Conservation (phyloP, 805 yeast species). For the Monosporozyma solicola region DNA sequence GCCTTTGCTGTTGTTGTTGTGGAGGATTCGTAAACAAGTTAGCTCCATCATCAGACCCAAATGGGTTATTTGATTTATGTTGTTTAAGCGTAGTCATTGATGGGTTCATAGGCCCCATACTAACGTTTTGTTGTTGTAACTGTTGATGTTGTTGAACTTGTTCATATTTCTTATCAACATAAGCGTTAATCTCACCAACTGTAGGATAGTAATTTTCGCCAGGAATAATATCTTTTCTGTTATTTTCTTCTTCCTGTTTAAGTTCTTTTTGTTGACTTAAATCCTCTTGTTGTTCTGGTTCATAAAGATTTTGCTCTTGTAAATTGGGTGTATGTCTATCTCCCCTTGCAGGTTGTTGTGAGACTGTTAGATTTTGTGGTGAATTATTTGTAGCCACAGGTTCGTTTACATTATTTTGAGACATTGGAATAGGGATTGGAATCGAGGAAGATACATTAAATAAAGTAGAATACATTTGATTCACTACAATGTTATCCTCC, state of each 20-base stretch:
- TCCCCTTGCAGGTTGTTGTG: neutral
- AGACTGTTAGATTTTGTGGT: neutral
- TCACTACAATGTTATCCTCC: conserved; percentile 14
- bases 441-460: conserved; percentile 27
- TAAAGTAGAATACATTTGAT: conserved; percentile 20
- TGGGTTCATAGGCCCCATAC: neutral
- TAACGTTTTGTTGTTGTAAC: neutral
- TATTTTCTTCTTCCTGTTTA: neutral
- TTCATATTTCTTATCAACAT: neutral
- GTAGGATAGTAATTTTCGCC: conserved; percentile 15
- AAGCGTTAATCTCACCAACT: conserved; percentile 12
- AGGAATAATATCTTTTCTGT: neutral
- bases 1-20: conserved; percentile 3
- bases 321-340: conserved; percentile 1
- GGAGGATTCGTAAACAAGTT: neutral
- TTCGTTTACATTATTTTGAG: neutral
- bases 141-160: conserved; percentile 1
- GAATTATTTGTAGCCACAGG: neutral
- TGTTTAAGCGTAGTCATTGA: conserved; percentile 11
- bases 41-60: conserved; percentile 2
- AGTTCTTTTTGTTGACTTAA: neutral
- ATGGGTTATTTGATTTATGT: conserved; percentile 31
- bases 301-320: conserved; percentile 1
- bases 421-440: conserved; percentile 8
- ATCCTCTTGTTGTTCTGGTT: neutral